Percentiles rank a stretch among this genome's conserved stretches.
Conservation (phyloP, 2,329 filamentous ascomycete genomes). For the Venturia pyrina region DNA sequence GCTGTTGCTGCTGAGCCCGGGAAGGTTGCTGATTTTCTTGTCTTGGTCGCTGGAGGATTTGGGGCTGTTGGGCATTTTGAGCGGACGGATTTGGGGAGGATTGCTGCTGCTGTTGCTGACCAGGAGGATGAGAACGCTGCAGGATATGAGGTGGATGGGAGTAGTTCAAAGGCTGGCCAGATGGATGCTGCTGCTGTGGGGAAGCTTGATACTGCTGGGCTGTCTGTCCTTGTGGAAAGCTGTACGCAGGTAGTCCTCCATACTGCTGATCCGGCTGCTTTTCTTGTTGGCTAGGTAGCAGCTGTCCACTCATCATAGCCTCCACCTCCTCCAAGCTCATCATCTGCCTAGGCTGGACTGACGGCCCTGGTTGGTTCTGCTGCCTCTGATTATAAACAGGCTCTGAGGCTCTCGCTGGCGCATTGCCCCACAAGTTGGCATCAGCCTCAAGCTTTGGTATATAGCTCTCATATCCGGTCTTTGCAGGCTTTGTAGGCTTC, state of each 20-base stretch:
- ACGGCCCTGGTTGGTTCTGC: conserved; percentile 18
- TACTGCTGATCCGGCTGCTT: conserved; percentile 11
- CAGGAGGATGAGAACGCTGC: conserved; percentile 32
- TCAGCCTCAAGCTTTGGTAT: conserved; percentile 88
- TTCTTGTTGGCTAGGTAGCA: conserved; percentile 17
- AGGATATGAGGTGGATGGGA: conserved; percentile 35
- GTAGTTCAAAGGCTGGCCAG: conserved; percentile 32
- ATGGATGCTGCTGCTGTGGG: conserved; percentile 17
- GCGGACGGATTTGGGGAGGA: conserved; percentile 12
- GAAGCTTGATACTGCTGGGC: conserved; percentile 18
- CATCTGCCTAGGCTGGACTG: conserved; percentile 55
- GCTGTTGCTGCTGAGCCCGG: conserved; percentile 18
- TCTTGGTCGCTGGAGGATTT: conserved; percentile 29
- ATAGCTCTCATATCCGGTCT: conserved; percentile 80
- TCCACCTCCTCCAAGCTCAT: conserved; percentile 97
- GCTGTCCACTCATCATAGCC: conserved; percentile 62
- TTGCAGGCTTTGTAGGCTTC: conserved; percentile 48
- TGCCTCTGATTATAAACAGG: conserved; percentile 19
- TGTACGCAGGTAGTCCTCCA: background rate
- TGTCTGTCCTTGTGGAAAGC: conserved; percentile 15
- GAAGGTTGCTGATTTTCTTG: conserved; percentile 1
- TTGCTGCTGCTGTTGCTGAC: conserved; percentile 29
- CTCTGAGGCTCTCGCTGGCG: conserved; percentile 45
- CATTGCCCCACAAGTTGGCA: conserved; percentile 82
- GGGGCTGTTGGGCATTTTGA: conserved; percentile 23